Conservation (phyloP, 2,329 filamentous ascomycete species). For the Paecilomyces sp. region DNA sequence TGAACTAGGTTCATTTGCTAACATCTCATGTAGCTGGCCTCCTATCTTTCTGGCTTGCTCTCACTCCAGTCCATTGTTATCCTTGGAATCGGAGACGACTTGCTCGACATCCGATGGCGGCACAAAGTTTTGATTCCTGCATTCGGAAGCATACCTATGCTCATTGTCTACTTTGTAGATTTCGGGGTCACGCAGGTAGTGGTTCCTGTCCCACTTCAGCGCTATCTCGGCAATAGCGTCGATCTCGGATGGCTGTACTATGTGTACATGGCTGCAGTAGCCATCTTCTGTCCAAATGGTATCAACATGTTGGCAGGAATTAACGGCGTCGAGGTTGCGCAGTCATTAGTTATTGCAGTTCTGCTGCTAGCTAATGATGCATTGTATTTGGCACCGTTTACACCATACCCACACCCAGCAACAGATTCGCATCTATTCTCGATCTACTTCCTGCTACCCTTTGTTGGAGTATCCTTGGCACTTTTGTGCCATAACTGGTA, state of each 20-base stretch:
- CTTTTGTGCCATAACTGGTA: conserved; percentile 92
- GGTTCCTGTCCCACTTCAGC: conserved; percentile 75
- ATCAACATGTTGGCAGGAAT: conserved; percentile 99
- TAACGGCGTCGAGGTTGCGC: conserved; percentile 93
- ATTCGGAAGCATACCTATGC: conserved; percentile 83
- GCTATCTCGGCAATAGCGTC: conserved; percentile 76
- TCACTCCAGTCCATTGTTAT: conserved; percentile 86
- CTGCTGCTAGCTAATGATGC: conserved; percentile 81
- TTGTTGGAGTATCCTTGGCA: conserved; percentile 84
- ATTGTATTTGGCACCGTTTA: conserved; percentile 70
- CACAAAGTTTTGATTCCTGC: conserved; percentile 98
- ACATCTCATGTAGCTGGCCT: conserved; percentile 61
- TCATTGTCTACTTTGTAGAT: conserved; percentile 97
- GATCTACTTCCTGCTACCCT: conserved; percentile 87
- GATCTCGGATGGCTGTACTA: conserved; percentile 84
- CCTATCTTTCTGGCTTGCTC: conserved; percentile 88
- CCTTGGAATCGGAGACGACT: conserved; percentile 87
- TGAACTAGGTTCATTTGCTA: background rate
- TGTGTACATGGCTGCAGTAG: conserved; percentile 89
- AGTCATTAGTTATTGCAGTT: conserved; percentile 82
- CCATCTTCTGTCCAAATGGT: conserved; percentile 96
- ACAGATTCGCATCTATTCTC: conserved; percentile 95
- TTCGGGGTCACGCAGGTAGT: conserved; percentile 96
- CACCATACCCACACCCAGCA: conserved; percentile 81
- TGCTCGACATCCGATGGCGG: conserved; percentile 97